Evolutionary conservation across 768 basidiomycete genomes (phyloP).

Genomic region (Tephrocybe rancida): DNA sequence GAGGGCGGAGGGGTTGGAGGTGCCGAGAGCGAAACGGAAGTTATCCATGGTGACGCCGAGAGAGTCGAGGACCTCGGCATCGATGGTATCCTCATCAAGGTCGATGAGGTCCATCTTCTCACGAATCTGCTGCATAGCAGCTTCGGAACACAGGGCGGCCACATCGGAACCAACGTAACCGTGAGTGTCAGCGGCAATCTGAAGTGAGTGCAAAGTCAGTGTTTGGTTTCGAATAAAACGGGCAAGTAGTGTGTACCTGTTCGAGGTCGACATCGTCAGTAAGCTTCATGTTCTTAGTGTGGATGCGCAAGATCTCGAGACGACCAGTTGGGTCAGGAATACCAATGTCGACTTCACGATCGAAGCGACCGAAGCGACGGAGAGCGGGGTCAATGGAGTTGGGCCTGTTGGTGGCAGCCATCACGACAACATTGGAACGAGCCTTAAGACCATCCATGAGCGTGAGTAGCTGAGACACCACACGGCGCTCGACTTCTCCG

Average conservation of each 20-base stretch:
- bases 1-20: slow-evolving; percentile 96
- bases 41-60: slow-evolving; percentile 99
- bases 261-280: slow-evolving; percentile 96
- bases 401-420: slow-evolving; percentile 98
- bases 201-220: slow-evolving; percentile 3
- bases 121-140: slow-evolving; percentile 99
- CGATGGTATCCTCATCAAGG: slow-evolving; percentile 96
- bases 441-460: slow-evolving; percentile 99
- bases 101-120: slow-evolving; percentile 99
- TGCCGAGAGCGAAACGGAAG: slow-evolving; percentile 98
- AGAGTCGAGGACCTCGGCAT: slow-evolving; percentile 98
- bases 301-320: slow-evolving; percentile 97
- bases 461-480: slow-evolving; percentile 96
- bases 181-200: slow-evolving; percentile 99
- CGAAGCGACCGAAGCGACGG: slow-evolving; percentile 98
- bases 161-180: slow-evolving; percentile 99
- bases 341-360: slow-evolving; percentile 99
- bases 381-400: slow-evolving; percentile 99
- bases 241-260: slow-evolving; percentile 49
- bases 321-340: slow-evolving; percentile 99
- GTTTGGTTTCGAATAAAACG: slow-evolving; percentile 6
- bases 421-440: slow-evolving; percentile 98
- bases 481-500: slow-evolving; percentile 99
- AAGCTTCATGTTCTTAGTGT: slow-evolving; percentile 99
- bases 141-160: slow-evolving; percentile 97